Conservation (phyloP, 306 rosid species). For the Cyamopsis tetragonoloba region DNA sequence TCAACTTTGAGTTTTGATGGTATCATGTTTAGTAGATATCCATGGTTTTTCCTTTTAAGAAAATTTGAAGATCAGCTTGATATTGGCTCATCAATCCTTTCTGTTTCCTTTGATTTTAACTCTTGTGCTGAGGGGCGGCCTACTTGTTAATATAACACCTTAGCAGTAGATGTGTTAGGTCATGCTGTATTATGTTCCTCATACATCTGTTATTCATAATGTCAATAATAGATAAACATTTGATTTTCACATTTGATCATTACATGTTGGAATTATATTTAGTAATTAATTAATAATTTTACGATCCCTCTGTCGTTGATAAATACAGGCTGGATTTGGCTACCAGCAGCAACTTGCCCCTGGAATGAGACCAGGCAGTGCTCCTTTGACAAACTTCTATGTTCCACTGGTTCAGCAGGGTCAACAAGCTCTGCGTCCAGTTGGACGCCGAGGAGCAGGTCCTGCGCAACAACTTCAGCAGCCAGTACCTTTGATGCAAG, state of each 20-base stretch:
- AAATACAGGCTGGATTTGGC: slow-evolving; percentile 50
- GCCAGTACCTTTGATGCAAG: slow-evolving; percentile 37
- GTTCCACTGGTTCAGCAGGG: slow-evolving; percentile 51
- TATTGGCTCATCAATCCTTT: neutral
- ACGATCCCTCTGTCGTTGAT: neutral
- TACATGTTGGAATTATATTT: neutral
- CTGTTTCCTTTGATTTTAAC: neutral
- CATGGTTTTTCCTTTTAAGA: neutral
- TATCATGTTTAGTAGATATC: neutral
- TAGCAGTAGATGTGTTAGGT: neutral
- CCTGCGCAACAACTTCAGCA: slow-evolving; percentile 42
- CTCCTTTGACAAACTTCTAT: slow-evolving; percentile 41
- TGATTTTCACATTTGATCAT: neutral
- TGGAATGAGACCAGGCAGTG: slow-evolving; percentile 49
- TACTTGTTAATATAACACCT: neutral
- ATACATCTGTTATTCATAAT: neutral
- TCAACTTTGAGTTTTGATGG: neutral
- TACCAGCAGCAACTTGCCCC: slow-evolving; percentile 54
- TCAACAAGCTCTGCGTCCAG: slow-evolving; percentile 45
- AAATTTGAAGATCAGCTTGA: neutral
- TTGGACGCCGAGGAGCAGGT: slow-evolving; percentile 46
- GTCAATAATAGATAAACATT: neutral
- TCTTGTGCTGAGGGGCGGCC: neutral
- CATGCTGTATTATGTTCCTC: neutral
- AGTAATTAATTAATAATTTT: neutral